Evolutionary conservation across 2,329 filamentous ascomycete genomes (phyloP), one percentile per base, ranked within the genome.

Genomic region (Fusarium sp.): DNA sequence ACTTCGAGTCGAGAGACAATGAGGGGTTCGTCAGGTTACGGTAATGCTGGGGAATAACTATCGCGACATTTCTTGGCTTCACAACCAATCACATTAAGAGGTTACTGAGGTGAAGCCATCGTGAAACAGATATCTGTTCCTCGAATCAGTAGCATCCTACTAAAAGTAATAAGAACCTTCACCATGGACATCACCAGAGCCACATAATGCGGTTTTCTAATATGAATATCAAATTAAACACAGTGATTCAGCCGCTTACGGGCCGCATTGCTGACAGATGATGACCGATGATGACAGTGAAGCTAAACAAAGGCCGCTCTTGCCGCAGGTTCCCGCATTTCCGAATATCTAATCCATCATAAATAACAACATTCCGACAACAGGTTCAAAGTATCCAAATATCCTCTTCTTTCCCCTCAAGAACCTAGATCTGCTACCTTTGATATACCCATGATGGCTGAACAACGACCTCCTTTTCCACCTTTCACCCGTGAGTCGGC

Each of bases 401-500:
- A 10, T 32, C 25, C 32, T 11, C 1, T 20, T 8, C 6, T 41
- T n/a, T 7, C 4, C 41, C 24, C 13, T 6, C 11, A 8, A 27
- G 9, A 29, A 37, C 0, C 10, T n/a, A 18, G n/a, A n/a, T 1
- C 3, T 37, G 2, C 8, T 18, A 9, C 4, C 6, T 7, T 29
- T 6, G 4, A 18, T 3, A 10, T 6, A 18, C n/a, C 7, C 29
- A 34, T 10, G 4, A 69, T 69, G 67, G 14, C 61, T 16, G 67
- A 77, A 42, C 70, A 68, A 46, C 70, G 66, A 61, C 73, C 84
- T 4, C 87, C 87, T 0, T 82, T 84, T 45, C 93, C 94, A 6
- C 93, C 93, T 0, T 97, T 94, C 78, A 95, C 89, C 4, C 81
- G 81, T 32, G 90, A 93, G 76, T 91, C 89, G 2, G 94, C 94